Evolutionary conservation across 768 basidiomycete species (phyloP).

Genomic region (Flagelloscypha sp.): DNA sequence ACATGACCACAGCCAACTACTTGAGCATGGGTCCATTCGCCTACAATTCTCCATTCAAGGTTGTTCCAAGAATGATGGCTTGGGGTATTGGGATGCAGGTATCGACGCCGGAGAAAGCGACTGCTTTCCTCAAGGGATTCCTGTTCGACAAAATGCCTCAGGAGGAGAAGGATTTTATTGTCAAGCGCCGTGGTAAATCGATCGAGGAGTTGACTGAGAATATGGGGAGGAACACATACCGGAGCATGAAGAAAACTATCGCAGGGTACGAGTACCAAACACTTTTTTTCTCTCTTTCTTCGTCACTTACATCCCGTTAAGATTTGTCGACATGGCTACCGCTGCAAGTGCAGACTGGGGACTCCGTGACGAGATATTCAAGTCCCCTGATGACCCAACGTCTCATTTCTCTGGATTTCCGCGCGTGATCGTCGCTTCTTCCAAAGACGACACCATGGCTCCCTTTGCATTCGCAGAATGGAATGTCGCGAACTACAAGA

Average conservation of each 20-base stretch:
- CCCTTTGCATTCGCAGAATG: constrained; percentile 39
- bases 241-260: constrained; percentile 39
- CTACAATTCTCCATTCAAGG: constrained; percentile 34
- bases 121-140: constrained; percentile 27
- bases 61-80: constrained; percentile 24
- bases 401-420: too few relatives aligned
- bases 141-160: constrained; percentile 35
- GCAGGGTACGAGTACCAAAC: too few relatives aligned
- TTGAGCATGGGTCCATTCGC: constrained; percentile 37
- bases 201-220: too few relatives aligned
- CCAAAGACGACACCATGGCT: constrained; percentile 31
- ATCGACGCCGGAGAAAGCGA: constrained; percentile 29
- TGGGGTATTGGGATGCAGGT: constrained; percentile 26
- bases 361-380: constrained; percentile 31
- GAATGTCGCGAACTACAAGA: constrained; percentile 37
- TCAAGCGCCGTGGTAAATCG: constrained; percentile 33
- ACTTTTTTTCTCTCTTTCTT: too few relatives aligned
- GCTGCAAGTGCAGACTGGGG: constrained; percentile 47
- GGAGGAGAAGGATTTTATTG: constrained; percentile 31
- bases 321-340: constrained; percentile 34
- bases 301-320: too few relatives aligned
- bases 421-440: constrained; percentile 38
- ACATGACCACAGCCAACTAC: constrained; percentile 40
- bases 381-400: too few relatives aligned
- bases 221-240: constrained; percentile 32